phyloP scores from a whole-genome alignment of 805 yeast genomes.

The Ogataea nonfermentans region DNA sequence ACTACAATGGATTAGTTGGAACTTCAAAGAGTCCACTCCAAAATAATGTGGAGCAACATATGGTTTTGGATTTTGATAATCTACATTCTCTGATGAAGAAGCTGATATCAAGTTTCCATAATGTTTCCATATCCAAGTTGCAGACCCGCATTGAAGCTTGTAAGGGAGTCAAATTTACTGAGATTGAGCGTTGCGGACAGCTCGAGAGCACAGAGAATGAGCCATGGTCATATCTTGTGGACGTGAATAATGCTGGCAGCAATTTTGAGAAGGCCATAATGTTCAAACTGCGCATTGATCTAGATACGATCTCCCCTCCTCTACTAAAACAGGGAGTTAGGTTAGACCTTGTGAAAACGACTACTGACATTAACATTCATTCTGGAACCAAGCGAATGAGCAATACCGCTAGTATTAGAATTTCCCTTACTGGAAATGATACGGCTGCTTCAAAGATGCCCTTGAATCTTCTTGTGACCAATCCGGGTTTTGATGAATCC shows the following conservation, averaged over 20 bases:
- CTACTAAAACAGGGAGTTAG: constrained; percentile 17
- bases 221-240: constrained; percentile 1
- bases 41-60: constrained; percentile 15
- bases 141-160: constrained; percentile 16
- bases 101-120: constrained; percentile 19
- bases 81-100: constrained; percentile 10
- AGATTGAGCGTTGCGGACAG: constrained; percentile 20
- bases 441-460: constrained; percentile 17
- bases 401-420: constrained; percentile 11
- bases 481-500: constrained; percentile 14
- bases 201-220: constrained; percentile 4
- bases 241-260: constrained; percentile 21
- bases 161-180: constrained; percentile 20
- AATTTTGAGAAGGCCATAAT: constrained; percentile 24
- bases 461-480: constrained; percentile 23
- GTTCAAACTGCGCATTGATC: constrained; percentile 25
- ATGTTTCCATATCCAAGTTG: constrained; percentile 19
- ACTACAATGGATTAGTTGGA: constrained; percentile 17
- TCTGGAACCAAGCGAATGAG: constrained; percentile 5
- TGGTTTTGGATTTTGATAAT: constrained; percentile 26
- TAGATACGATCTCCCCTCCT: constrained; percentile 16
- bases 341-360: constrained; percentile 13
- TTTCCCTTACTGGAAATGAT: constrained; percentile 5
- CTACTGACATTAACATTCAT: constrained; percentile 8
- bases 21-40: background rate